These are phyloP conservation scores for Cicer bijugum DNA, from an alignment of 306 rosid species.

Conservation along the genomic window DNA sequence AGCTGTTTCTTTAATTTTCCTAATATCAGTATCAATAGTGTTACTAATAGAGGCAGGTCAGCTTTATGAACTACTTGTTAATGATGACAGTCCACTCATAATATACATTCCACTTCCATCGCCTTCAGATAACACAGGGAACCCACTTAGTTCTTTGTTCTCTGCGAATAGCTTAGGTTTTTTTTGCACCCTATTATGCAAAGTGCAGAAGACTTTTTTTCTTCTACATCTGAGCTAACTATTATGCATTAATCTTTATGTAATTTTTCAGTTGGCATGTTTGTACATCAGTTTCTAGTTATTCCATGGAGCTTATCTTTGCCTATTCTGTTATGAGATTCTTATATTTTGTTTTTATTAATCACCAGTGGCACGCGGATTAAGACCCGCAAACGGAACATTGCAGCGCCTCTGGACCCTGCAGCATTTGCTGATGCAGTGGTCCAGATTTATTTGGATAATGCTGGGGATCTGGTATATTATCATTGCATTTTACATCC, in stretches of 20 bases:
- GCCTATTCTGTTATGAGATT: not conserved
- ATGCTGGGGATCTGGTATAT: conserved; percentile 99
- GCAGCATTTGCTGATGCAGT: conserved; percentile 99
- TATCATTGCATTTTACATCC: conserved; percentile 28
- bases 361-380: conserved; percentile 98
- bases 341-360: conserved; percentile 18
- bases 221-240: not conserved
- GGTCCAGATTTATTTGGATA: conserved; percentile 99
- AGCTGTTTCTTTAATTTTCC: too few relatives aligned
- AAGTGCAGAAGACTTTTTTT: not conserved
- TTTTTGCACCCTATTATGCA: not conserved
- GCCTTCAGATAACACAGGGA: not conserved
- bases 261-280: not conserved
- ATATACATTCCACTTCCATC: not conserved
- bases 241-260: not conserved
- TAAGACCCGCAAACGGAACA: conserved; percentile 99
- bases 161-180: not conserved
- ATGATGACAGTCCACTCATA: not conserved
- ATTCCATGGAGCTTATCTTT: not conserved
- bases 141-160: not conserved
- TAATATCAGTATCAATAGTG: not conserved
- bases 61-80: not conserved
- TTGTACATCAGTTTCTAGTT: conserved; percentile 7
- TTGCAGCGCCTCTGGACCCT: conserved; percentile 99
- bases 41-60: not conserved